Conservation (phyloP, 805 yeast genomes). For the Candida germanica region DNA sequence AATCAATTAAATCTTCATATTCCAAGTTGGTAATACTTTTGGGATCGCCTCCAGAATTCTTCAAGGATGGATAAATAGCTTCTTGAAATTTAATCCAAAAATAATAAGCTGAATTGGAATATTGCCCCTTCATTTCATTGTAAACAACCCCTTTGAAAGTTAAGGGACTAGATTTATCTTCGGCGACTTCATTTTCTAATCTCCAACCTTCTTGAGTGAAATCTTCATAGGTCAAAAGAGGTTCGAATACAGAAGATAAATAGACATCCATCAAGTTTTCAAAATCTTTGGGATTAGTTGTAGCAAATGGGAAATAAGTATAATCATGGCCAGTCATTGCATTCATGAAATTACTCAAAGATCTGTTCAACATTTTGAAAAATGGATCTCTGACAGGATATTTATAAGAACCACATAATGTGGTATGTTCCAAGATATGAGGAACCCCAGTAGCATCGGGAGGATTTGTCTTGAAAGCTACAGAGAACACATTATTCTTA, state of each 20-base stretch:
- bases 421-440: constrained; percentile 93
- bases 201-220: constrained; percentile 98
- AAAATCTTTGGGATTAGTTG: constrained; percentile 82
- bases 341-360: constrained; percentile 95
- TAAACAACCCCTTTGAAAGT: constrained; percentile 93
- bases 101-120: constrained; percentile 81
- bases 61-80: constrained; percentile 75
- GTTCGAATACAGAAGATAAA: constrained; percentile 81
- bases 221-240: constrained; percentile 73
- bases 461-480: constrained; percentile 91
- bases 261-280: constrained; percentile 83
- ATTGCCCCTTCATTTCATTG: constrained; percentile 98
- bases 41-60: constrained; percentile 96
- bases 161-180: constrained; percentile 59
- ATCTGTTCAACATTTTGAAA: constrained; percentile 92
- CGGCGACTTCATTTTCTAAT: constrained; percentile 64
- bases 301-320: constrained; percentile 93
- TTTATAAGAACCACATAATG: constrained; percentile 87
- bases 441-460: constrained; percentile 96
- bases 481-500: constrained; percentile 80
- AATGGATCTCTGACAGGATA: constrained; percentile 97
- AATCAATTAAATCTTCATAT: constrained; percentile 73
- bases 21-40: constrained; percentile 65
- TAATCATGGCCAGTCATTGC: constrained; percentile 99
- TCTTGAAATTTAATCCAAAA: constrained; percentile 84